Evolutionary conservation across 2,329 filamentous ascomycete species (phyloP).

Genomic region (Neofusicoccum kwambonambiense): DNA sequence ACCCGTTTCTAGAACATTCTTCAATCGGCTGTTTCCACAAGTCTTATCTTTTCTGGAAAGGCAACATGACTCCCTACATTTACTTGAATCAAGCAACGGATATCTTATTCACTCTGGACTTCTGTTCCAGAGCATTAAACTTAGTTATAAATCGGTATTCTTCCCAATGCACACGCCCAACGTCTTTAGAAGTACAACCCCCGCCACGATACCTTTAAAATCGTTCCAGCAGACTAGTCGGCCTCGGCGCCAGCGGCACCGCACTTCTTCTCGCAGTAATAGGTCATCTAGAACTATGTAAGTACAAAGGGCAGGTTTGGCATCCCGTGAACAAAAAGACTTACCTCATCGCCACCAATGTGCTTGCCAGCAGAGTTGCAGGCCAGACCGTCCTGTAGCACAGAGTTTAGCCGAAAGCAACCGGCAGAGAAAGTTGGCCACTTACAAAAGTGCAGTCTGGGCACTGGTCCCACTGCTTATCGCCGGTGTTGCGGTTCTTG

Average conservation of each 20-base stretch:
- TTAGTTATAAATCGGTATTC: too few relatives aligned
- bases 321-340: background rate
- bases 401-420: background rate
- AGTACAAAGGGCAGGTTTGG: background rate
- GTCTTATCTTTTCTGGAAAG: too few relatives aligned
- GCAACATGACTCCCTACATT: too few relatives aligned
- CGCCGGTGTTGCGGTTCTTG: conserved; percentile 26
- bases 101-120: too few relatives aligned
- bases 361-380: conserved; percentile 27
- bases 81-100: too few relatives aligned
- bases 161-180: too few relatives aligned
- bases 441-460: conserved; percentile 30
- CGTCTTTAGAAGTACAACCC: too few relatives aligned
- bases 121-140: too few relatives aligned
- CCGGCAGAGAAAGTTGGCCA: background rate
- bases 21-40: too few relatives aligned
- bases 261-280: conserved; percentile 28
- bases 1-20: too few relatives aligned
- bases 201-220: too few relatives aligned
- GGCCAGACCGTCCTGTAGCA: conserved; percentile 24
- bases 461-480: conserved; percentile 29
- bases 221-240: background rate
- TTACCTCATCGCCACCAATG: conserved; percentile 31
- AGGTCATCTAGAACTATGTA: background rate
- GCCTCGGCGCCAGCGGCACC: conserved; percentile 19